Percentiles rank a stretch among this genome's conserved stretches.
Conservation (phyloP, 495 filamentous ascomycete species). For the Zalerion maritima region DNA sequence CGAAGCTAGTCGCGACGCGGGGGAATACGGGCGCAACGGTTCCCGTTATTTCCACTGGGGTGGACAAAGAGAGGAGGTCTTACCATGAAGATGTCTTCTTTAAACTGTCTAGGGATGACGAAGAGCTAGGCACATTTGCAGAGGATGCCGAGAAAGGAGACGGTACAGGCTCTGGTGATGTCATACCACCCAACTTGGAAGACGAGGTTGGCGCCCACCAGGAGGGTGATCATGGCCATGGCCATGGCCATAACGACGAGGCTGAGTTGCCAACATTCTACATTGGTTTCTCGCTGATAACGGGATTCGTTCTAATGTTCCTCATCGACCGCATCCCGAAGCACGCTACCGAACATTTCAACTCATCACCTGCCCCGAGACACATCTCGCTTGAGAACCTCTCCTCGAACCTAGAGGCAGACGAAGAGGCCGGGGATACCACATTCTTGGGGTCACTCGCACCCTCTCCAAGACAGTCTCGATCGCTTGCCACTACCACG, state of each 20-base stretch:
- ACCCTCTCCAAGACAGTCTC: conserved; percentile 34
- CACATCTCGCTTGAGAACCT: conserved; percentile 77
- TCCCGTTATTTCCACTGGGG: no score
- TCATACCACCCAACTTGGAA: conserved; percentile 2
- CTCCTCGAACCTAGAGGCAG: conserved; percentile 22
- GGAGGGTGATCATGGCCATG: conserved; percentile 5
- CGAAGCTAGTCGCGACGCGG: conserved; percentile 4
- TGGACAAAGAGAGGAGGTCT: no score
- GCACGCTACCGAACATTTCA: conserved; percentile 41
- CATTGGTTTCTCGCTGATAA: conserved; percentile 72
- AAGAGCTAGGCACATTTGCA: conserved; percentile 16
- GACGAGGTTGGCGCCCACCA: conserved; percentile 3
- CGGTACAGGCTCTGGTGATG: background rate
- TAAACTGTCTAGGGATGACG: no score
- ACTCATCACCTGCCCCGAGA: conserved; percentile 35
- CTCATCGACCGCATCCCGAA: conserved; percentile 80
- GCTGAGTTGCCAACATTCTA: conserved; percentile 36
- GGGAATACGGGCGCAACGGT: no score
- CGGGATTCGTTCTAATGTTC: conserved; percentile 94
- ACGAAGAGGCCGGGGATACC: conserved; percentile 35
- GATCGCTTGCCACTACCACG: conserved; percentile 60
- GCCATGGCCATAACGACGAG: conserved; percentile 15
- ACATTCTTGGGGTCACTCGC: conserved; percentile 35
- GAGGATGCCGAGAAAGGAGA: conserved; percentile 1
- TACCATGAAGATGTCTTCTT: no score